Conservation (phyloP, 2,329 filamentous ascomycete species). For the Botryotinia narcissicola region DNA sequence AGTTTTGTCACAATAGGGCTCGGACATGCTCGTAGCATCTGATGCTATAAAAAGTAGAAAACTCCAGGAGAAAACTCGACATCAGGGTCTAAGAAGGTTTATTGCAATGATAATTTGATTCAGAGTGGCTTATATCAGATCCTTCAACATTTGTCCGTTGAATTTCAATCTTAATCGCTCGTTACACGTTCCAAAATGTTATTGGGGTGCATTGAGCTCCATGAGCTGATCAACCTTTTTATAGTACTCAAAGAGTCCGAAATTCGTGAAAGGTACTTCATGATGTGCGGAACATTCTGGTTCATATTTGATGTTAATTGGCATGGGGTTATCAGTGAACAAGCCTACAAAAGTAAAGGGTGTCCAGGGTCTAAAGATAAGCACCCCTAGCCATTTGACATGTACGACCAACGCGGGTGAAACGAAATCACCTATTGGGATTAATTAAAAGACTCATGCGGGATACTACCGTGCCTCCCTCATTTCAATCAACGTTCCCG, state of each 20-base stretch:
- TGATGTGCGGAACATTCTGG: not conserved
- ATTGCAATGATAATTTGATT: not conserved
- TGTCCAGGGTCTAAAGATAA: constrained; percentile 17
- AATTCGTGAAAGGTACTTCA: not conserved
- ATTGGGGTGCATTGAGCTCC: not conserved
- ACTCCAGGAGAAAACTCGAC: constrained; percentile 27
- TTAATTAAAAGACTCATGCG: not conserved
- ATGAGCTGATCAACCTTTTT: not conserved
- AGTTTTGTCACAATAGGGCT: constrained; percentile 35
- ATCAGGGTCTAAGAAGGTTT: constrained; percentile 1
- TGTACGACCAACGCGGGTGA: constrained; percentile 16
- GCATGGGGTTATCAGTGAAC: constrained; percentile 6
- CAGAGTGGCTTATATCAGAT: not conserved
- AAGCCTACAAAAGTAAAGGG: constrained; percentile 13
- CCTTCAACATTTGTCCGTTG: not conserved
- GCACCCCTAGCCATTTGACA: constrained; percentile 2
- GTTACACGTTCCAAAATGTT: not conserved
- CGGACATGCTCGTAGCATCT: constrained; percentile 33
- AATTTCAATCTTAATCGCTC: not conserved
- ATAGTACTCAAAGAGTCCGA: not conserved
- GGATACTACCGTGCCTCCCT: not conserved
- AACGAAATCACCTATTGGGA: constrained; percentile 7
- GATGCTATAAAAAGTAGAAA: constrained; percentile 31
- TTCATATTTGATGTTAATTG: constrained; percentile 10
- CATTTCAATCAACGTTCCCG: not conserved